Conservation (phyloP, 2,329 filamentous ascomycete species). For the Fusarium sp. region DNA sequence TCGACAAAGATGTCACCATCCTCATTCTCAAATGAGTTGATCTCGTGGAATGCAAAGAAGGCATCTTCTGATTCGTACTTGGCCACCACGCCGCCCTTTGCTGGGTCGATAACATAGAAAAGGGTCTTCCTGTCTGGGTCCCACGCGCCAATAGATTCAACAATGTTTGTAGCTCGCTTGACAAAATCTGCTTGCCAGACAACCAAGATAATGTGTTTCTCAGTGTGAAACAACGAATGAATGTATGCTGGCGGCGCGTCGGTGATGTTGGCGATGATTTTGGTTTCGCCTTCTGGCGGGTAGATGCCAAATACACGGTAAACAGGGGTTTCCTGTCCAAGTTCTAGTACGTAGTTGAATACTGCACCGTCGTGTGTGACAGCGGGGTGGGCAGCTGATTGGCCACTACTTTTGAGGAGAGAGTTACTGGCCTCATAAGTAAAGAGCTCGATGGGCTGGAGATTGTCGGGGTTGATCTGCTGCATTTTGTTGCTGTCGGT, state of each 20-base stretch:
- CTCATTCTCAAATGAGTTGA: conserved; percentile 16
- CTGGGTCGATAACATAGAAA: conserved; percentile 14
- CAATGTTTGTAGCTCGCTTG: not conserved
- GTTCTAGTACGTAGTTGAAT: conserved; percentile 20
- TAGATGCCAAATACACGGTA: conserved; percentile 17
- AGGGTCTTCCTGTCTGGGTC: conserved; percentile 3
- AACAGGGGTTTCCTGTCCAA: not conserved
- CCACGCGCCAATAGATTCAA: conserved; percentile 10
- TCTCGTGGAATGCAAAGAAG: conserved; percentile 17
- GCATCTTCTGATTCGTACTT: conserved; percentile 12
- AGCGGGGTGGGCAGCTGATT: conserved; percentile 11
- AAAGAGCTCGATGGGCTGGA: conserved; percentile 21
- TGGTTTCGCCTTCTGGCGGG: not conserved
- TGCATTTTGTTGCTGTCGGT: conserved; percentile 12
- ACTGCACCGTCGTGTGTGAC: not conserved
- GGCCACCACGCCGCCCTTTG: conserved; percentile 1
- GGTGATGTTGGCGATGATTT: conserved; percentile 20
- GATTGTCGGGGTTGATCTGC: conserved; percentile 8
- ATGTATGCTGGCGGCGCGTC: conserved; percentile 18
- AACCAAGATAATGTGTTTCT: conserved; percentile 15
- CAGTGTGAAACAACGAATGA: conserved; percentile 9
- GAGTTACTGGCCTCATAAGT: conserved; percentile 14
- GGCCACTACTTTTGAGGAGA: not conserved
- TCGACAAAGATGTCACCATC: conserved; percentile 17
- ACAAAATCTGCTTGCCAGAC: conserved; percentile 20